These are phyloP conservation scores for Suhomyces coccinellae DNA, from an alignment of 1,139 yeast genomes.

Conservation along the genomic window DNA sequence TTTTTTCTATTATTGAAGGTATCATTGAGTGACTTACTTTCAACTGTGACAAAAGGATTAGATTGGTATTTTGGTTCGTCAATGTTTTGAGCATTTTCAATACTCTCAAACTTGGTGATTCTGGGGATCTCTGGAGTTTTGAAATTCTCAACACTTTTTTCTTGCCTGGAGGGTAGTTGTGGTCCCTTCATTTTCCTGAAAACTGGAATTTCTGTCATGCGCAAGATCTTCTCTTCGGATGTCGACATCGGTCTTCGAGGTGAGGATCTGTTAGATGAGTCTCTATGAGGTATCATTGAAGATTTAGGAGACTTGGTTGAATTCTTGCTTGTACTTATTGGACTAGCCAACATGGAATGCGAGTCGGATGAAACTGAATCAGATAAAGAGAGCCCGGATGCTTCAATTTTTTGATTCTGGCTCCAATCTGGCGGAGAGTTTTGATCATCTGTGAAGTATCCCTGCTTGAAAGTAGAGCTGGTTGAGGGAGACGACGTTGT, in stretches of 20 bases:
- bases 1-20: not conserved
- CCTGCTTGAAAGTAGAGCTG: conserved; percentile 22
- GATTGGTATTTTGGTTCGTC: not conserved
- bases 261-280: conserved; percentile 14
- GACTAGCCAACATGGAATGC: not conserved
- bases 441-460: conserved; percentile 15
- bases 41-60: not conserved
- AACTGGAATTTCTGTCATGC: conserved; percentile 32
- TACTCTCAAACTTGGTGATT: not conserved
- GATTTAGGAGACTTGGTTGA: conserved; percentile 5
- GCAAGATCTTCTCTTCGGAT: conserved; percentile 31
- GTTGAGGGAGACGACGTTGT: conserved; percentile 22
- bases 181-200: conserved; percentile 14
- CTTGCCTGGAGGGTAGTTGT: not conserved
- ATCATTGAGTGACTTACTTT: not conserved
- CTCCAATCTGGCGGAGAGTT: conserved; percentile 1
- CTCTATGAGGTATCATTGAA: not conserved
- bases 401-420: not conserved
- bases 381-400: not conserved
- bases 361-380: not conserved
- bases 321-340: not conserved
- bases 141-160: not conserved
- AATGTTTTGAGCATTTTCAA: not conserved
- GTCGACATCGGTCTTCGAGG: conserved; percentile 33
- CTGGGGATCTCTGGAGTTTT: not conserved